Evolutionary conservation across 148 eudicot genomes (phyloP).

Genomic region (Spergularia bocconei): DNA sequence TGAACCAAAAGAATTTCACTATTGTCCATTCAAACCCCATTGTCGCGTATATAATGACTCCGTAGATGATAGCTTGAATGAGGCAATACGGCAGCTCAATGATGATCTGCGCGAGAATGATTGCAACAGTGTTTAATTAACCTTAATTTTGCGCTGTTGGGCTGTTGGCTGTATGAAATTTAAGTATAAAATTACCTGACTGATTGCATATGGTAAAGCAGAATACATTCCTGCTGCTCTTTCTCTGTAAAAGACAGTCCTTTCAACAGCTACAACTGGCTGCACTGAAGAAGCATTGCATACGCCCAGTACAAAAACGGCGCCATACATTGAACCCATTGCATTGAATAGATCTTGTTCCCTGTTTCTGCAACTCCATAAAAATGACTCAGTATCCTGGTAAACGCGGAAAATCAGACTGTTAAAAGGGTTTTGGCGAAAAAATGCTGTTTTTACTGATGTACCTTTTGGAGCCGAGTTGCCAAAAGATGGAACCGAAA

Average conservation of each 20-base stretch:
- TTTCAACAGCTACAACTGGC: slow-evolving; percentile 22
- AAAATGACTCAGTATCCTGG: neutral
- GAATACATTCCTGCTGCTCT: neutral
- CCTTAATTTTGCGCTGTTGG: too few relatives aligned
- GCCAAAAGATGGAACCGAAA: slow-evolving; percentile 2
- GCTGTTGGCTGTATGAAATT: too few relatives aligned
- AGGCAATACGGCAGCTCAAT: slow-evolving; percentile 38
- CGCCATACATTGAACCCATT: slow-evolving; percentile 7
- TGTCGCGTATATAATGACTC: slow-evolving; percentile 30
- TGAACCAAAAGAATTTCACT: slow-evolving; percentile 31
- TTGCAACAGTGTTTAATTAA: too few relatives aligned
- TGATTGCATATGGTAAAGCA: slow-evolving; percentile 30
- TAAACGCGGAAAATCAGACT: too few relatives aligned
- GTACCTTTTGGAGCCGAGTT: slow-evolving; percentile 9
- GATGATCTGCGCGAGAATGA: slow-evolving; percentile 19
- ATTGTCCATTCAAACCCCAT: slow-evolving; percentile 34
- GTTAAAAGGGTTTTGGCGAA: too few relatives aligned
- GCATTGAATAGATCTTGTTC: slow-evolving; percentile 10
- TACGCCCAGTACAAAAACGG: neutral
- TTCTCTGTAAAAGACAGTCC: slow-evolving; percentile 28
- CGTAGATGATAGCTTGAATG: slow-evolving; percentile 24
- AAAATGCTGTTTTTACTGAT: neutral
- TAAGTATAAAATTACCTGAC: slow-evolving; percentile 15
- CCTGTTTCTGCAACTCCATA: neutral
- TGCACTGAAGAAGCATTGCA: slow-evolving; percentile 9